A percentile compares a stretch with the other conserved stretches of the same genome.
Conservation (phyloP, 306 rosid species). For the Vigna hirtella region DNA sequence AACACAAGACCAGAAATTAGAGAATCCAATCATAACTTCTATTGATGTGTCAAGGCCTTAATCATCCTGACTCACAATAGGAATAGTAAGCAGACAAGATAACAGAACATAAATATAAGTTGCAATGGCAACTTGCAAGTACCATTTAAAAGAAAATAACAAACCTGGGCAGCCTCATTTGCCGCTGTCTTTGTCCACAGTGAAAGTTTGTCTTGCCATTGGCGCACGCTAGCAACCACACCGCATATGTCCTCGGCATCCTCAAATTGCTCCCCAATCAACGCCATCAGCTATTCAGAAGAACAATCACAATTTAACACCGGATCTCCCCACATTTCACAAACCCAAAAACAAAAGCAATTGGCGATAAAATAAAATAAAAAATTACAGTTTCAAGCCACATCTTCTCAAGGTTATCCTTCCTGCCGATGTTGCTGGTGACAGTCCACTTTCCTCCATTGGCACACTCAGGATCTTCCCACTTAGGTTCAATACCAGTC, state of each 20-base stretch:
- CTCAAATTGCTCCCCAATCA: slow-evolving; percentile 95
- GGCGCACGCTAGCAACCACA: slow-evolving; percentile 94
- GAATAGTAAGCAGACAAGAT: background rate
- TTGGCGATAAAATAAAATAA: background rate
- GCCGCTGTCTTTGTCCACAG: slow-evolving; percentile 96
- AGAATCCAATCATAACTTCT: background rate
- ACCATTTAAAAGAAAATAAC: slow-evolving; percentile 19
- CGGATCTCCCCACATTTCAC: background rate
- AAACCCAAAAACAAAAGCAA: background rate
- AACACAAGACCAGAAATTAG: background rate
- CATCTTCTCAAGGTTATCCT: slow-evolving; percentile 75
- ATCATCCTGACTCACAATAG: background rate
- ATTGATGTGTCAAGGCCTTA: background rate
- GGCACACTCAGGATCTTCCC: slow-evolving; percentile 99
- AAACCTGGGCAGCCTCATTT: slow-evolving; percentile 95
- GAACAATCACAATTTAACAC: slow-evolving; percentile 9
- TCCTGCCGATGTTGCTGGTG: slow-evolving; percentile 58
- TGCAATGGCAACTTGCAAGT: slow-evolving; percentile 14
- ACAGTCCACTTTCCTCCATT: slow-evolving; percentile 95
- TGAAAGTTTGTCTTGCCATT: slow-evolving; percentile 88
- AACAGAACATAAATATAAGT: slow-evolving; percentile 26
- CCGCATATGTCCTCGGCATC: slow-evolving; percentile 94
- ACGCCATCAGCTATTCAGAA: slow-evolving; percentile 82
- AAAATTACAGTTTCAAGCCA: slow-evolving; percentile 94
- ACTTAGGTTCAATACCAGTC: slow-evolving; percentile 91